phyloP scores from a whole-genome alignment of 352 stramenopile genomes.

The Pythium periplocum region DNA sequence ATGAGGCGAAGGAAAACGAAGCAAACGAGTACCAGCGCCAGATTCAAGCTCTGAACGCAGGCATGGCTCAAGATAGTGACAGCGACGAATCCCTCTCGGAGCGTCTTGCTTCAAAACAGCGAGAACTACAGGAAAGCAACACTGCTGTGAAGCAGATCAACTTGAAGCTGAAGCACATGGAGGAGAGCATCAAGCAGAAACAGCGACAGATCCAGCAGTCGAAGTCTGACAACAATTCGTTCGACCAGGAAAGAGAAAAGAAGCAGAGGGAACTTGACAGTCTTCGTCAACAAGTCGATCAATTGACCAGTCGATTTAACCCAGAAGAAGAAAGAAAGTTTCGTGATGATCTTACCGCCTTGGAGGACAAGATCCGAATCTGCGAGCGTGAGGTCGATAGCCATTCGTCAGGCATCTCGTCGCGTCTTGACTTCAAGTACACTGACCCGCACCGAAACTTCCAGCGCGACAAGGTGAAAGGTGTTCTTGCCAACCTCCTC shows the following conservation, averaged over 20 bases:
- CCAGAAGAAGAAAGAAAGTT: conserved; percentile 66
- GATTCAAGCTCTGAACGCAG: conserved; percentile 84
- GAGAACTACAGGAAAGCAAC: conserved; percentile 72
- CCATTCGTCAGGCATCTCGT: conserved; percentile 90
- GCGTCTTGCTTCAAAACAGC: conserved; percentile 68
- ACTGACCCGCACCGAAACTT: conserved; percentile 93
- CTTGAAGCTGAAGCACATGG: conserved; percentile 92
- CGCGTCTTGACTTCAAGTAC: conserved; percentile 96
- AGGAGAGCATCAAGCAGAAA: conserved; percentile 81
- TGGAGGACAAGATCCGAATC: conserved; percentile 59
- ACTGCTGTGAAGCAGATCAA: conserved; percentile 88
- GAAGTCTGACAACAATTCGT: conserved; percentile 65
- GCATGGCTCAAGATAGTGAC: conserved; percentile 72
- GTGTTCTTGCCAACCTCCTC: conserved; percentile 95
- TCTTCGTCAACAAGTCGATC: conserved; percentile 44
- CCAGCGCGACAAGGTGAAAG: conserved; percentile 94
- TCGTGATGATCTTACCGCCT: conserved; percentile 44
- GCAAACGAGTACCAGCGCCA: conserved; percentile 73
- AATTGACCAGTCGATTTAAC: conserved; percentile 70
- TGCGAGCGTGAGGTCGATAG: conserved; percentile 90
- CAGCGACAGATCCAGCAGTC: conserved; percentile 63
- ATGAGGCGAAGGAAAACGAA: conserved; percentile 52
- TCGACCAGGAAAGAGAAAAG: conserved; percentile 62
- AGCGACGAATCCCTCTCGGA: conserved; percentile 76
- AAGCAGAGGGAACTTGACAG: conserved; percentile 62